A percentile compares a stretch with the other conserved stretches of the same genome.
These are phyloP conservation scores for Boletus rufocinnamomeus DNA, from an alignment of 768 basidiomycete genomes.

Conservation along the genomic window DNA sequence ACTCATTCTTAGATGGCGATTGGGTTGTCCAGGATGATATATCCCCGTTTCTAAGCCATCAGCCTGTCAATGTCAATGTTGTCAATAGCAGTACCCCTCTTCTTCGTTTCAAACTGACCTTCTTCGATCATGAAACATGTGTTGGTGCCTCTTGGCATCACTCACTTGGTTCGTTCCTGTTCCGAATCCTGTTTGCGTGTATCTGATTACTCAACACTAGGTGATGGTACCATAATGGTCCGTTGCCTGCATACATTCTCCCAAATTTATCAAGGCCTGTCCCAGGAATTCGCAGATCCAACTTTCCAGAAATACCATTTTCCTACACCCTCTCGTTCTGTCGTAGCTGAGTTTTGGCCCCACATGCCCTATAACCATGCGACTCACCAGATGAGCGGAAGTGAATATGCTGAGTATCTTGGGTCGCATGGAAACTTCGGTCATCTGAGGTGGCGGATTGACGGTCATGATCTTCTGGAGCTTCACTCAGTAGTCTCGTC, in stretches of 20 bases:
- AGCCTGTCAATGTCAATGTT: not conserved
- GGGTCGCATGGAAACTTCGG: not conserved
- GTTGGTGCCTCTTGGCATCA: constrained; percentile 35
- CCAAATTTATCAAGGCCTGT: constrained; percentile 24
- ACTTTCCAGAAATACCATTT: constrained; percentile 24
- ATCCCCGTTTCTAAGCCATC: constrained; percentile 8
- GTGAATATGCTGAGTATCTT: constrained; percentile 10
- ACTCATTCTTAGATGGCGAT: constrained; percentile 9
- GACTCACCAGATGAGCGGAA: constrained; percentile 12
- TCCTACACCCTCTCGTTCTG: constrained; percentile 6
- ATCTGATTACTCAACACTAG: constrained; percentile 11
- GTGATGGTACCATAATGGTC: constrained; percentile 26
- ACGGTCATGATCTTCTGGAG: constrained; percentile 3
- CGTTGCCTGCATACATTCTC: constrained; percentile 32
- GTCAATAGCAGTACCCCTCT: constrained; percentile 10
- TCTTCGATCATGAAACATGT: constrained; percentile 21
- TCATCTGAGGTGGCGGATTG: constrained; percentile 11
- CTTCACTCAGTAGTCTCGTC: constrained; percentile 12
- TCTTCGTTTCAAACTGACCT: constrained; percentile 26
- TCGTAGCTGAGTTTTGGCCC: constrained; percentile 15
- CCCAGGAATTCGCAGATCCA: constrained; percentile 9
- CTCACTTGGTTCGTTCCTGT: constrained; percentile 25
- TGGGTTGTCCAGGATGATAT: constrained; percentile 21
- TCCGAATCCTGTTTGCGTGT: not conserved
- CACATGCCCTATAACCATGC: constrained; percentile 23